phyloP scores from a whole-genome alignment of 2,329 filamentous ascomycete genomes.

The Scedosporium aurantiacum region DNA sequence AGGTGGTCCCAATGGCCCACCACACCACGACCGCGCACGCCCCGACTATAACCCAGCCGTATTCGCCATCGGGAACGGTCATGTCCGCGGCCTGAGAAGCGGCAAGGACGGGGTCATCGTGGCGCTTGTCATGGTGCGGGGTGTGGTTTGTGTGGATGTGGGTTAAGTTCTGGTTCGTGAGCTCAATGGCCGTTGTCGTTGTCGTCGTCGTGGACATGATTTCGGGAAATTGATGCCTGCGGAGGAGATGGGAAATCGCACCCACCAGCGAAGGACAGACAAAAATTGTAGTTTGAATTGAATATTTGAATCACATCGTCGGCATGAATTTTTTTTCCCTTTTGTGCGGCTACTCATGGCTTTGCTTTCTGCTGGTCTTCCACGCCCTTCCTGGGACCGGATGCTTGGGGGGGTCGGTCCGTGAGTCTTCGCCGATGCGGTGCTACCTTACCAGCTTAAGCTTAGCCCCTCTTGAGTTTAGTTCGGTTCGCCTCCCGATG shows the following conservation, averaged over 20 bases:
- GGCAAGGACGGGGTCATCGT: slow-evolving; percentile 18
- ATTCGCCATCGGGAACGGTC: slow-evolving; percentile 40
- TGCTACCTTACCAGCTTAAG: too few relatives aligned
- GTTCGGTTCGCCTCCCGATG: too few relatives aligned
- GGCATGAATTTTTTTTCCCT: background rate
- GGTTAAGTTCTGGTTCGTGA: background rate
- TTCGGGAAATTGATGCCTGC: background rate
- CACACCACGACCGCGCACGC: slow-evolving; percentile 40
- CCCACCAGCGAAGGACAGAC: too few relatives aligned
- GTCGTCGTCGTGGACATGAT: background rate
- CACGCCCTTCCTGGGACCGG: too few relatives aligned
- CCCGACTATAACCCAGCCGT: slow-evolving; percentile 44
- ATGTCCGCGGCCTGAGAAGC: slow-evolving; percentile 33
- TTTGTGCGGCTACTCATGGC: background rate
- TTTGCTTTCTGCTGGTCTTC: background rate
- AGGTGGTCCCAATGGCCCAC: slow-evolving; percentile 45
- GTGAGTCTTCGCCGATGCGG: too few relatives aligned
- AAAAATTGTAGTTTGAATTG: too few relatives aligned
- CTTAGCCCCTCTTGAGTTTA: too few relatives aligned
- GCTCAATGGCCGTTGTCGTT: background rate
- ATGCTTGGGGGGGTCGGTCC: too few relatives aligned
- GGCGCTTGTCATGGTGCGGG: background rate
- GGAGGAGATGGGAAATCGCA: too few relatives aligned
- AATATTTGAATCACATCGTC: background rate
- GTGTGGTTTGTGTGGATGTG: background rate